phyloP scores from a whole-genome alignment of 371 early-diverging fungal species.

The Apophysomyces ossiformis region DNA sequence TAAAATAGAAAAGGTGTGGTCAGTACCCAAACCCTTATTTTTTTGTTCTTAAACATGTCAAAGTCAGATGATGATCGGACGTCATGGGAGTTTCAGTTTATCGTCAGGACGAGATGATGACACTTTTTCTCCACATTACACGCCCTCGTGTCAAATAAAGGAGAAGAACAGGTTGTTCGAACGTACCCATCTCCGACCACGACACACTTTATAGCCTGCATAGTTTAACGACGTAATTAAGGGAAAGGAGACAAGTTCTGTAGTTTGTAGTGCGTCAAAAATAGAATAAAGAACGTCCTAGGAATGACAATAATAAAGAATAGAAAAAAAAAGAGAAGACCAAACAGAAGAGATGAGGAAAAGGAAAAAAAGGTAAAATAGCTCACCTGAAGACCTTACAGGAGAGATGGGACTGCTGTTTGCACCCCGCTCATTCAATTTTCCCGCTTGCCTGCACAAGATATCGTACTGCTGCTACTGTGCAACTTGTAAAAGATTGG shows the following conservation, averaged over 20 bases:
- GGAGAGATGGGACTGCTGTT: too few species aligned
- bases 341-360: neutral
- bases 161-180: conserved; percentile 7
- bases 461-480: too few species aligned
- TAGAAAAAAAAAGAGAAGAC: neutral
- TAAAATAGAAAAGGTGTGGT: conserved; percentile 9
- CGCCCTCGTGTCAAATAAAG: conserved; percentile 9
- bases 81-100: conserved; percentile 7
- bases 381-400: neutral
- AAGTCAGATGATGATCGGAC: conserved; percentile 6
- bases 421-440: too few species aligned
- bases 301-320: neutral
- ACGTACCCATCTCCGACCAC: conserved; percentile 97
- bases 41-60: neutral
- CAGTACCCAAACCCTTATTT: neutral
- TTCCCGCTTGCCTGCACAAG: too few species aligned
- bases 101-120: conserved; percentile 13
- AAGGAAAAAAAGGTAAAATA: neutral
- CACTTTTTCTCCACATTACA: conserved; percentile 7
- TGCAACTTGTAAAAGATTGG: too few species aligned
- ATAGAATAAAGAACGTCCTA: neutral
- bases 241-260: neutral
- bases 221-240: conserved; percentile 28
- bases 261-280: conserved; percentile 6
- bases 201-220: conserved; percentile 99